A percentile compares a stretch with the other conserved stretches of the same genome.
Conservation (phyloP, 768 basidiomycete species). For the Pluteus cervinus region DNA sequence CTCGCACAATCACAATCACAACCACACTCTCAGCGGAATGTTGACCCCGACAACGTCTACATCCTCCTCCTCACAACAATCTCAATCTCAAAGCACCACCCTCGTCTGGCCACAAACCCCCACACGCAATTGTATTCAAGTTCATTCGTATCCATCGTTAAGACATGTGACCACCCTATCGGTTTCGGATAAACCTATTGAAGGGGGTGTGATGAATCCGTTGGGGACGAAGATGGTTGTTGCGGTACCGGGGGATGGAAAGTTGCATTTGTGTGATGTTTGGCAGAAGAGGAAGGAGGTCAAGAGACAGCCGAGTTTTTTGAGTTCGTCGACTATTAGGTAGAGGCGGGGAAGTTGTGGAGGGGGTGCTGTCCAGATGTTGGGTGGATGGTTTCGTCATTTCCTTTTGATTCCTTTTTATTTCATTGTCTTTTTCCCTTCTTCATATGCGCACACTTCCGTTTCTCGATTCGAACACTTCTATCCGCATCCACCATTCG, state of each 20-base stretch:
- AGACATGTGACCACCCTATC: conserved; percentile 41
- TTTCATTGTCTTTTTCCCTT: too few relatives aligned
- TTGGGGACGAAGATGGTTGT: conserved; percentile 20
- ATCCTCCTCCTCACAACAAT: conserved; percentile 2
- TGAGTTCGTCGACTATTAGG: conserved; percentile 19
- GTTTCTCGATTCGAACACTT: too few relatives aligned
- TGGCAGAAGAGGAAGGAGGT: conserved; percentile 23
- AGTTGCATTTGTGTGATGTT: conserved; percentile 22
- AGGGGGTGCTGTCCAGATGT: too few relatives aligned
- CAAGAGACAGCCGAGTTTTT: conserved; percentile 25
- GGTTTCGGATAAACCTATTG: conserved; percentile 45
- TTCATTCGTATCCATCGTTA: conserved; percentile 57
- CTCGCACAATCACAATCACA: neutral
- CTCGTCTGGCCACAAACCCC: conserved; percentile 11
- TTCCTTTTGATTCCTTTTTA: too few relatives aligned
- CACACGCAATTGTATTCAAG: conserved; percentile 33
- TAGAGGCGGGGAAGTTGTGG: too few relatives aligned
- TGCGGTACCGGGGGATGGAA: conserved; percentile 18
- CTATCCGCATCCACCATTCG: too few relatives aligned
- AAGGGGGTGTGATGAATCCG: conserved; percentile 45
- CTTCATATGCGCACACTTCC: too few relatives aligned
- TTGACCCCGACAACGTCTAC: conserved; percentile 8
- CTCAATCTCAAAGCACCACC: neutral
- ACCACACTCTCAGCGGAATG: conserved; percentile 7
- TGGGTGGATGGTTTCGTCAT: too few relatives aligned